A percentile compares a stretch with the other conserved stretches of the same genome.
These are phyloP conservation scores for Talaromyces wortmannii DNA, from an alignment of 495 filamentous ascomycete species.

Conservation along the genomic window DNA sequence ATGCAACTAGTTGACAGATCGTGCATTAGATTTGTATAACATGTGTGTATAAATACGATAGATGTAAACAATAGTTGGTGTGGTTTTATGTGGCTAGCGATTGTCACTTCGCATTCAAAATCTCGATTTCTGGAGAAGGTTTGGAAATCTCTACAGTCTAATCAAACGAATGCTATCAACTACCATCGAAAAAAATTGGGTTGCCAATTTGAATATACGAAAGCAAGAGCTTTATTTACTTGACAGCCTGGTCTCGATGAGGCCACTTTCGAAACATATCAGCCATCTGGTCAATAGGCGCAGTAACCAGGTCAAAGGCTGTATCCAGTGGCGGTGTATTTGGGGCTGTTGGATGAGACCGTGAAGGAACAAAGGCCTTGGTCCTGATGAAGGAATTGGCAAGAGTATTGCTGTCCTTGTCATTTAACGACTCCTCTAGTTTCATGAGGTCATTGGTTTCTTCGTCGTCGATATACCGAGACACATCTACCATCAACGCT, in stretches of 20 bases:
- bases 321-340: constrained; percentile 21
- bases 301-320: constrained; percentile 17
- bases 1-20: no score
- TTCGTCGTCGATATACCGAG: constrained; percentile 54
- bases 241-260: neutral
- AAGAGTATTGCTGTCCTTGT: constrained; percentile 31
- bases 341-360: constrained; percentile 42
- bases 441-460: constrained; percentile 44
- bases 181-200: no score
- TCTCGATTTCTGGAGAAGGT: no score
- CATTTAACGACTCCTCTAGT: constrained; percentile 39
- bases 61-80: no score
- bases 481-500: constrained; percentile 41
- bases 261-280: constrained; percentile 28
- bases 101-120: no score
- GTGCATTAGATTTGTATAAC: no score
- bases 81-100: no score
- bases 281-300: constrained; percentile 23
- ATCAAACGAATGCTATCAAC: no score
- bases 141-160: no score
- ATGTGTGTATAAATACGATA: no score
- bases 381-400: constrained; percentile 48
- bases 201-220: no score
- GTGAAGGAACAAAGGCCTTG: constrained; percentile 54
- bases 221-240: neutral